Conservation (phyloP, 768 basidiomycete species). For the Holtermannia corniformis region DNA sequence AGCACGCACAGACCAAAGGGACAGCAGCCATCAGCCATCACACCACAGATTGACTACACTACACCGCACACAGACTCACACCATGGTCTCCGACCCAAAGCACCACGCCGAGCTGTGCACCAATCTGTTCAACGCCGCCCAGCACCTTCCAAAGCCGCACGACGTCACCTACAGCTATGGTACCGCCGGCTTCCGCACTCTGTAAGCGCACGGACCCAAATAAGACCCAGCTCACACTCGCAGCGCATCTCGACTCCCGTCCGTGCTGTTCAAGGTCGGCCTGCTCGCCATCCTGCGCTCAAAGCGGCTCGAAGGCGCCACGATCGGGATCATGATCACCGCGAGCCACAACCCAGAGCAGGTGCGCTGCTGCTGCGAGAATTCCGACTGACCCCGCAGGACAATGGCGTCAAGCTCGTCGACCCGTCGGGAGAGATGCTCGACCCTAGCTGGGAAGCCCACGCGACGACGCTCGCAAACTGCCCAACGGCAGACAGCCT, state of each 20-base stretch:
- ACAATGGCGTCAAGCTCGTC: slow-evolving; percentile 97
- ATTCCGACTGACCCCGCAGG: slow-evolving; percentile 47
- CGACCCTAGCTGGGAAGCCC: slow-evolving; percentile 78
- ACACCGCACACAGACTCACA: no score
- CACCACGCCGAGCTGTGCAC: no score
- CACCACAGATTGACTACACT: no score
- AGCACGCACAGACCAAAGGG: no score
- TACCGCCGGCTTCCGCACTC: slow-evolving; percentile 85
- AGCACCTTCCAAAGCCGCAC: slow-evolving; percentile 27
- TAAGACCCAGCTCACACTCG: background rate
- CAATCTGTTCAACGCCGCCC: no score
- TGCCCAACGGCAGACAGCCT: slow-evolving; percentile 66
- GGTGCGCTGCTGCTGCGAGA: slow-evolving; percentile 45
- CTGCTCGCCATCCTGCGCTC: slow-evolving; percentile 82
- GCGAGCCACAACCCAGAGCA: slow-evolving; percentile 99
- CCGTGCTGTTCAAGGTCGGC: slow-evolving; percentile 89
- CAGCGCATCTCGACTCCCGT: slow-evolving; percentile 52
- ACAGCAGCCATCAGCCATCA: no score
- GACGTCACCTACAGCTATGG: slow-evolving; percentile 69
- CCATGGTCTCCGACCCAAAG: no score
- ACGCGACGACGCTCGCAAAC: slow-evolving; percentile 82
- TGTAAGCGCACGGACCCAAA: slow-evolving; percentile 49
- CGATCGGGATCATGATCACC: slow-evolving; percentile 96
- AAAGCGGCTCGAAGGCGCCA: slow-evolving; percentile 79
- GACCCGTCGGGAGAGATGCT: slow-evolving; percentile 98